Evolutionary conservation across 306 rosid species (phyloP).

Genomic region (Rosa lucieae): DNA sequence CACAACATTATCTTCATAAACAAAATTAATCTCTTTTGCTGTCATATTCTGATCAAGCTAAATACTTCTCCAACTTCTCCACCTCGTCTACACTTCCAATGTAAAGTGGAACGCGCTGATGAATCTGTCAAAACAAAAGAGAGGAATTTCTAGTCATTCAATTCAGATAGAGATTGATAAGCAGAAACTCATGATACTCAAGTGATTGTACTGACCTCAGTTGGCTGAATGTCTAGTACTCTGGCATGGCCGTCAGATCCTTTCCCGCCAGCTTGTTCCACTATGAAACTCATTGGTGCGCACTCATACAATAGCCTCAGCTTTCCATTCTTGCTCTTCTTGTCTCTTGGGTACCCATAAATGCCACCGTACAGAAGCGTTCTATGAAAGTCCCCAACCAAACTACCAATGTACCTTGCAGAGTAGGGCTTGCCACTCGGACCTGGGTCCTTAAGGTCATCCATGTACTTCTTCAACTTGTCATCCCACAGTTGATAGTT

Average conservation of each 20-base stretch:
- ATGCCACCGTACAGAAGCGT: constrained; percentile 91
- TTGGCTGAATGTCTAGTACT: constrained; percentile 83
- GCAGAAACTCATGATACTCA: neutral
- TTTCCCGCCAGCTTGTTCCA: constrained; percentile 98
- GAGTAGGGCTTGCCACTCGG: constrained; percentile 94
- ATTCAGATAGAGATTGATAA: neutral
- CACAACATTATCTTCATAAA: constrained; percentile 23
- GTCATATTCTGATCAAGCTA: constrained; percentile 49
- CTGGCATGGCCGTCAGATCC: constrained; percentile 88
- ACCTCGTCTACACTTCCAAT: constrained; percentile 91
- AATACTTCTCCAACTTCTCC: constrained; percentile 85
- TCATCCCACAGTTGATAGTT: constrained; percentile 94
- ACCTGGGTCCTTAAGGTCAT: constrained; percentile 89
- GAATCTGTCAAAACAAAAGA: constrained; percentile 55
- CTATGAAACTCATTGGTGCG: constrained; percentile 98
- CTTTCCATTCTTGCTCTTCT: constrained; percentile 97
- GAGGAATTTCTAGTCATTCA: neutral
- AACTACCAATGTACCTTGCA: constrained; percentile 89
- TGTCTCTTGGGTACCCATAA: constrained; percentile 93
- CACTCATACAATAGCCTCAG: constrained; percentile 92
- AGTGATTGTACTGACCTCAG: constrained; percentile 53
- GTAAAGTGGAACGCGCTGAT: constrained; percentile 90
- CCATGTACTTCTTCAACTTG: constrained; percentile 86
- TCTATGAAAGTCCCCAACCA: constrained; percentile 95
- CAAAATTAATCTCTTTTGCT: constrained; percentile 24